phyloP scores from a whole-genome alignment of 148 eudicot genomes.

The Chenopodium berlandieri region DNA sequence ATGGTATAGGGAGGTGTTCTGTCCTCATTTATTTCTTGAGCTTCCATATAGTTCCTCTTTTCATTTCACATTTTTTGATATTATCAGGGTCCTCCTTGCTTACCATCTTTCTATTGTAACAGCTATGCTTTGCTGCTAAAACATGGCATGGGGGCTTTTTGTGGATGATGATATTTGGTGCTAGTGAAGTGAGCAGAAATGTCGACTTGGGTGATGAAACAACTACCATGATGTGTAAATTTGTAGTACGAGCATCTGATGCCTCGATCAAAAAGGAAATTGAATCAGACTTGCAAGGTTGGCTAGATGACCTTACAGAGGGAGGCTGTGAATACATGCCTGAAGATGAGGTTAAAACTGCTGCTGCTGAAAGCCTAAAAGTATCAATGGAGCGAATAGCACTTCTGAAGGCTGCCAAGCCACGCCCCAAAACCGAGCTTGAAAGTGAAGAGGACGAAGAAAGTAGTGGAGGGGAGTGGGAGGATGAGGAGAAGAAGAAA shows the following conservation, averaged over 20 bases:
- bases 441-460: constrained; percentile 28
- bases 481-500: constrained; percentile 38
- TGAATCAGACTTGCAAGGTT: constrained; percentile 75
- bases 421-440: constrained; percentile 48
- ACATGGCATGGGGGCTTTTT: constrained; percentile 96
- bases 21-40: not conserved
- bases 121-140: constrained; percentile 93
- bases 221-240: constrained; percentile 89
- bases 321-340: constrained; percentile 96
- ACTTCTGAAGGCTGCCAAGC: constrained; percentile 78
- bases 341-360: constrained; percentile 86
- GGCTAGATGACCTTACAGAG: constrained; percentile 93
- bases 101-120: constrained; percentile 28
- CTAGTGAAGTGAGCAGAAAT: constrained; percentile 94
- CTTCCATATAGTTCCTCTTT: constrained; percentile 6
- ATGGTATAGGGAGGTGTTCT: not conserved
- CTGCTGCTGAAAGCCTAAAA: constrained; percentile 78
- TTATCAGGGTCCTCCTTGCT: not conserved
- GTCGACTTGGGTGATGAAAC: constrained; percentile 98
- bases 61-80: not conserved
- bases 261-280: constrained; percentile 86
- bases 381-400: constrained; percentile 91
- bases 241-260: constrained; percentile 91
- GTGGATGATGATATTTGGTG: constrained; percentile 97
- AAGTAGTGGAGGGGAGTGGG: constrained; percentile 27